Percentiles rank a stretch among this genome's conserved stretches.
Evolutionary conservation across 2,329 filamentous ascomycete genomes (phyloP).

Genomic region (Fusarium nelsonii): DNA sequence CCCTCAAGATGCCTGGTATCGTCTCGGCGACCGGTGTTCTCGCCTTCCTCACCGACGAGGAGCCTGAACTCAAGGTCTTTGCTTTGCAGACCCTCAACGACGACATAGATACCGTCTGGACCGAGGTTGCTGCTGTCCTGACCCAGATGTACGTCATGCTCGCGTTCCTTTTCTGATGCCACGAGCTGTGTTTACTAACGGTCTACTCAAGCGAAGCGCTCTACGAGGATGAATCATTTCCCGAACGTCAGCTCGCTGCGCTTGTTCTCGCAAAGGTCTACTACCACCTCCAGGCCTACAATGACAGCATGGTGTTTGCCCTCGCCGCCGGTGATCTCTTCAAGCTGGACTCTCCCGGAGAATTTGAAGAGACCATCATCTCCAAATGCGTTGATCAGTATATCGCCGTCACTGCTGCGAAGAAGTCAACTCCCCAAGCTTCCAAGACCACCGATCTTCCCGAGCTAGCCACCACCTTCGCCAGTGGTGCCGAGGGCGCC

Average conservation of each 20-base stretch:
- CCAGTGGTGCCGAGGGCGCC: conserved; percentile 75
- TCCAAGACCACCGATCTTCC: conserved; percentile 65
- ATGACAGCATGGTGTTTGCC: conserved; percentile 99
- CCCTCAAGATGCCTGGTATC: conserved; percentile 82
- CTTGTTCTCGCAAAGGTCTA: conserved; percentile 98
- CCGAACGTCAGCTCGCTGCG: conserved; percentile 92
- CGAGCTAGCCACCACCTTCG: conserved; percentile 85
- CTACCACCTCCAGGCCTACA: conserved; percentile 98
- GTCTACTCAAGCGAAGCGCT: conserved; percentile 80
- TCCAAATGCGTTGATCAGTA: conserved; percentile 99
- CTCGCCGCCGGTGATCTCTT: conserved; percentile 95
- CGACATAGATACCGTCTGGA: conserved; percentile 97
- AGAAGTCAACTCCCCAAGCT: conserved; percentile 60
- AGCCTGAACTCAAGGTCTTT: conserved; percentile 93
- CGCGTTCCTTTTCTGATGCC: not conserved
- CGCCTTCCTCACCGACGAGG: conserved; percentile 94
- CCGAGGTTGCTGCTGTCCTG: conserved; percentile 91
- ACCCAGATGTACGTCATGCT: conserved; percentile 81
- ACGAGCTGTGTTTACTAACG: conserved; percentile 28
- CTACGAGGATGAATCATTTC: conserved; percentile 96
- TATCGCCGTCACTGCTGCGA: conserved; percentile 77
- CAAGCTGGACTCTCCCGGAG: conserved; percentile 88
- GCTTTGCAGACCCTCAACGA: conserved; percentile 95
- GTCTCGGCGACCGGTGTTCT: conserved; percentile 95
- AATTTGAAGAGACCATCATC: conserved; percentile 99